Conservation (phyloP, 1,139 yeast genomes). For the Yamadazyma atmosphaerica region DNA sequence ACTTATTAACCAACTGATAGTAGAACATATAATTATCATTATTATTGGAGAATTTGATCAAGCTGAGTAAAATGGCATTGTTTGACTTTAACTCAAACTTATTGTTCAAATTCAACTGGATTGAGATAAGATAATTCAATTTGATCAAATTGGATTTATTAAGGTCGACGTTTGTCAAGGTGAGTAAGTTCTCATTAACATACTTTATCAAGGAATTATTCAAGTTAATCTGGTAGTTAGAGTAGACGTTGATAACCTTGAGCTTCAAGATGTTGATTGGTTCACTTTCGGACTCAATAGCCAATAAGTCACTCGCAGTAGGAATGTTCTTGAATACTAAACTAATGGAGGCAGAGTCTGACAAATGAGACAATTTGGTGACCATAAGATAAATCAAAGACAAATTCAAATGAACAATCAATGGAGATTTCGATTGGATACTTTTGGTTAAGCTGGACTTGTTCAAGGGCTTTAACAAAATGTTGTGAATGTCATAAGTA, state of each 20-base stretch:
- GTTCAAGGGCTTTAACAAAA: conserved; percentile 69
- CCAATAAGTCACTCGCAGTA: conserved; percentile 10
- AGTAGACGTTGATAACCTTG: conserved; percentile 11
- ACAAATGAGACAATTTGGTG: conserved; percentile 46
- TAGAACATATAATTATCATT: conserved; percentile 16
- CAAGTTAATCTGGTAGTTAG: conserved; percentile 9
- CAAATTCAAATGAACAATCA: conserved; percentile 66
- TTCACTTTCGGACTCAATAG: conserved; percentile 5
- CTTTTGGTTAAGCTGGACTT: conserved; percentile 59
- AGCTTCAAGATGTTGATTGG: conserved; percentile 8
- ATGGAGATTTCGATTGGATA: conserved; percentile 49
- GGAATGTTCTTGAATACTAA: conserved; percentile 13
- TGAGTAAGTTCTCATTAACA: conserved; percentile 9
- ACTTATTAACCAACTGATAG: conserved; percentile 27
- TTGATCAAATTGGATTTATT: conserved; percentile 11
- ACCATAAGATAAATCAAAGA: conserved; percentile 60
- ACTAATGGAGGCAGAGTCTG: conserved; percentile 15
- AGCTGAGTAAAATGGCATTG: conserved; percentile 50
- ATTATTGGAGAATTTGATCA: conserved; percentile 48
- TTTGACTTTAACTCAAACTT: conserved; percentile 40
- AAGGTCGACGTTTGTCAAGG: conserved; percentile 6
- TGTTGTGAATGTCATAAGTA: conserved; percentile 51
- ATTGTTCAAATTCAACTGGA: conserved; percentile 37
- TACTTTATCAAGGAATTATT: conserved; percentile 10
- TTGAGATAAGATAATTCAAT: conserved; percentile 19